A percentile compares a stretch with the other conserved stretches of the same genome.
phyloP scores from a whole-genome alignment of 2,329 filamentous ascomycete species.

The Ilyonectria mors-panacis region DNA sequence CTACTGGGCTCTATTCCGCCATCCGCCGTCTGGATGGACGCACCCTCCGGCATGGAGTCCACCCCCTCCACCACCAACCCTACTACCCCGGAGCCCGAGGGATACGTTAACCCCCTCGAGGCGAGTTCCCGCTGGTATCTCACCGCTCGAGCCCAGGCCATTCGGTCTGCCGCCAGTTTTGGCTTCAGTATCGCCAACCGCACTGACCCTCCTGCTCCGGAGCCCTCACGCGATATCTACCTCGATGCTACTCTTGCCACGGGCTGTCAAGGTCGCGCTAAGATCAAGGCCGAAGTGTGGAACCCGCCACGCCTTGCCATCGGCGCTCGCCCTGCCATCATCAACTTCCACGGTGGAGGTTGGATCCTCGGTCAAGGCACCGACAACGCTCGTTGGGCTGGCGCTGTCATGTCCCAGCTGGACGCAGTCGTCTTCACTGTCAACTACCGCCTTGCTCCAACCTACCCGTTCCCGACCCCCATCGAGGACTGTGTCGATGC shows the following conservation, averaged over 20 bases:
- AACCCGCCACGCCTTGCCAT: slow-evolving; percentile 53
- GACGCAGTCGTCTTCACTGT: slow-evolving; percentile 74
- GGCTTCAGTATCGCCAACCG: slow-evolving; percentile 61
- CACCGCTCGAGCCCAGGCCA: slow-evolving; percentile 58
- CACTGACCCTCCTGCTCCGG: slow-evolving; percentile 57
- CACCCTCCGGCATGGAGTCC: slow-evolving; percentile 37
- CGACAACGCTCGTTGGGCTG: slow-evolving; percentile 74
- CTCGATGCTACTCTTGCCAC: slow-evolving; percentile 60
- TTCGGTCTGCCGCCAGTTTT: slow-evolving; percentile 61
- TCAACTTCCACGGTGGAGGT: slow-evolving; percentile 79
- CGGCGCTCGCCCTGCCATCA: slow-evolving; percentile 65
- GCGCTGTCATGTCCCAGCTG: slow-evolving; percentile 65
- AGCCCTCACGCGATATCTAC: slow-evolving; percentile 57
- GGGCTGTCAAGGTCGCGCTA: slow-evolving; percentile 51
- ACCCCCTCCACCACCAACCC: slow-evolving; percentile 49
- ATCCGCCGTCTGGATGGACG: slow-evolving; percentile 12
- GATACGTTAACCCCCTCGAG: slow-evolving; percentile 62
- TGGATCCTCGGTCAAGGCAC: slow-evolving; percentile 75
- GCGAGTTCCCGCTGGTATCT: slow-evolving; percentile 61
- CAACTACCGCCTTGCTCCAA: slow-evolving; percentile 78
- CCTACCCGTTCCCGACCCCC: slow-evolving; percentile 74
- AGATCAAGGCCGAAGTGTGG: slow-evolving; percentile 64
- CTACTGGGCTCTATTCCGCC: not conserved
- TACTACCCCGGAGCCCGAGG: slow-evolving; percentile 52
- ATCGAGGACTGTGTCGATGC: slow-evolving; percentile 78